These are phyloP conservation scores for Leptomonas seymouri DNA, from an alignment of 208 protist genomes.

Conservation along the genomic window DNA sequence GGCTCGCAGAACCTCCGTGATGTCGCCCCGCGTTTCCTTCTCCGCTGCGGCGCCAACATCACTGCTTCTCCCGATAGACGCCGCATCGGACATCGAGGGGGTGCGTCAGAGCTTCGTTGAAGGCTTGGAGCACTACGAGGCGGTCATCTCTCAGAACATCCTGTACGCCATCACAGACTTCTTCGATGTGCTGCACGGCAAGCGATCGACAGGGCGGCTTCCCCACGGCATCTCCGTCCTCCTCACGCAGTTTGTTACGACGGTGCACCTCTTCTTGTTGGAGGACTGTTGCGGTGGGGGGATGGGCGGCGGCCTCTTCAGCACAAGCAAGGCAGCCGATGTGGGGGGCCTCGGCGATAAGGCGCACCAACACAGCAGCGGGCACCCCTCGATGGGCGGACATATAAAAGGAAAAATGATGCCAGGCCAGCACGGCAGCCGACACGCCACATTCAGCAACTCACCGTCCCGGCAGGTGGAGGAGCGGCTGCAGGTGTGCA, in stretches of 20 bases:
- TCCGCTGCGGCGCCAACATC: neutral
- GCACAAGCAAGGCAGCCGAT: conserved; percentile 4
- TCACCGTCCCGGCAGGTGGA: conserved; percentile 21
- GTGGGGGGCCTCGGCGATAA: neutral
- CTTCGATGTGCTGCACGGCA: conserved; percentile 75
- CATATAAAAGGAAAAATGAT: neutral
- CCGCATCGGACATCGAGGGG: neutral
- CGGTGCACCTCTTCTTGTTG: conserved; percentile 84
- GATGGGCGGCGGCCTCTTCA: neutral
- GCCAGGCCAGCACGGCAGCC: neutral
- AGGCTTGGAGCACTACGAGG: conserved; percentile 63
- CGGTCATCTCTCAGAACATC: conserved; percentile 87
- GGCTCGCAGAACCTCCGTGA: neutral
- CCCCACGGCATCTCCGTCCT: conserved; percentile 80
- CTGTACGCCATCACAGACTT: conserved; percentile 82
- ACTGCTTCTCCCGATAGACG: neutral
- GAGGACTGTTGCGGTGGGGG: conserved; percentile 14
- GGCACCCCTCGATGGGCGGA: neutral
- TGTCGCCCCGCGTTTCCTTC: neutral
- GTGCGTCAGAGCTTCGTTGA: conserved; percentile 29
- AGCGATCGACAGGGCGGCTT: conserved; percentile 60
- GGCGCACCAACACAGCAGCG: neutral
- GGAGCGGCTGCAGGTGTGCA: conserved; percentile 29
- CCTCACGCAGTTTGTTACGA: conserved; percentile 76
- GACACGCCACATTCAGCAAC: neutral